Evolutionary conservation across 306 rosid genomes (phyloP).

Genomic region (Psophocarpus tetragonolobus): DNA sequence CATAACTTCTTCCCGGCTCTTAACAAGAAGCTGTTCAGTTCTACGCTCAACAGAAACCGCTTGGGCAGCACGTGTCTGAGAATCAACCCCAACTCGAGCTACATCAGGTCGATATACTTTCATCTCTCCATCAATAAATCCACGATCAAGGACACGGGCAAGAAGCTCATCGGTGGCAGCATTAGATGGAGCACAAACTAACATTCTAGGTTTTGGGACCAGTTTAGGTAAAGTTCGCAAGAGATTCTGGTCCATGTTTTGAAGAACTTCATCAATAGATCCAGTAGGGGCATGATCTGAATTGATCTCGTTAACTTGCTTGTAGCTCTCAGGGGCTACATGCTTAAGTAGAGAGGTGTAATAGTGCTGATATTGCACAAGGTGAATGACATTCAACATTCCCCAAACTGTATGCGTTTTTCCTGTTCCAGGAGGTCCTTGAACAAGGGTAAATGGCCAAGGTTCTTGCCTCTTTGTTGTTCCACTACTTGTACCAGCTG

Average conservation of each 20-base stretch:
- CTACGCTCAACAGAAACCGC: slow-evolving; percentile 99
- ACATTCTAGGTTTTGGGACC: slow-evolving; percentile 97
- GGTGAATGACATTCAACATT: slow-evolving; percentile 97
- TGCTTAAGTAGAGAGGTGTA: slow-evolving; percentile 95
- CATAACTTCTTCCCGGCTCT: slow-evolving; percentile 76
- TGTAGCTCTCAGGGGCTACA: slow-evolving; percentile 98
- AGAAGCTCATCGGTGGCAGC: slow-evolving; percentile 99
- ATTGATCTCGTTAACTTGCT: slow-evolving; percentile 80
- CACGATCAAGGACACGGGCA: slow-evolving; percentile 95
- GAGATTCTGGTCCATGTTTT: slow-evolving; percentile 96
- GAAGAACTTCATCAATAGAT: slow-evolving; percentile 97
- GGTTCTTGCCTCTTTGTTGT: slow-evolving; percentile 87
- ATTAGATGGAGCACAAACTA: slow-evolving; percentile 98
- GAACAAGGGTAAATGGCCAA: slow-evolving; percentile 99
- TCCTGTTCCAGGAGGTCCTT: slow-evolving; percentile 99
- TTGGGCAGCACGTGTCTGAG: slow-evolving; percentile 99
- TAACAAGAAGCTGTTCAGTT: slow-evolving; percentile 91
- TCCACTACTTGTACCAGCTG: slow-evolving; percentile 95
- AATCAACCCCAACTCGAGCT: slow-evolving; percentile 97
- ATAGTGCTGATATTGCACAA: slow-evolving; percentile 98
- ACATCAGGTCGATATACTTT: slow-evolving; percentile 98
- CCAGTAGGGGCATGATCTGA: slow-evolving; percentile 68
- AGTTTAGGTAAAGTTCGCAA: slow-evolving; percentile 89
- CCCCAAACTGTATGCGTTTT: slow-evolving; percentile 99
- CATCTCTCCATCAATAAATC: slow-evolving; percentile 99